A percentile compares a stretch with the other conserved stretches of the same genome.
Evolutionary conservation across 176 grass and related monocot genomes (phyloP).

Genomic region (Pharus latifolius): DNA sequence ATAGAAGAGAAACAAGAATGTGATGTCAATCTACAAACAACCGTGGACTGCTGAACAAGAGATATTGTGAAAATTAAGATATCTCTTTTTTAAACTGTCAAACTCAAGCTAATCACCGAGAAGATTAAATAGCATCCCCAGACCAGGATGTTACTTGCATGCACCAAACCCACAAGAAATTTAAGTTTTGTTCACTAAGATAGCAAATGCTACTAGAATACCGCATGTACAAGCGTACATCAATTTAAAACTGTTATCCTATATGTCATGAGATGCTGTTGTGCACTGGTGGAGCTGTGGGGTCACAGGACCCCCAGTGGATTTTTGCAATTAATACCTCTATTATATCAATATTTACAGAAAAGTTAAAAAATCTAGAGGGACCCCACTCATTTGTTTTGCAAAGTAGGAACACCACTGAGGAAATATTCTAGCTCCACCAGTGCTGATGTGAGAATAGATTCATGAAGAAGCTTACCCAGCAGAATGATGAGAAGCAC

Average conservation of each 20-base stretch:
- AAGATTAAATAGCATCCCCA: background rate
- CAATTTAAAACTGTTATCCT: background rate
- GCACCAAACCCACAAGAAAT: background rate
- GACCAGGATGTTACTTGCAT: background rate
- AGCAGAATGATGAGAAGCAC: slow-evolving; percentile 99
- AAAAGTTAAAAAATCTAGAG: no score
- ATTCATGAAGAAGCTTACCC: slow-evolving; percentile 48
- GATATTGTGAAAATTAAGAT: background rate
- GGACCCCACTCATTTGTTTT: no score
- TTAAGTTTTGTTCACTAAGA: background rate
- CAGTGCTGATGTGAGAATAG: slow-evolving; percentile 18
- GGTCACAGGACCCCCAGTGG: no score
- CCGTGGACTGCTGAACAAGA: background rate
- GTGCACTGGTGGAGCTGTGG: no score
- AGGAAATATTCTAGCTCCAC: no score
- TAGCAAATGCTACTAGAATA: background rate
- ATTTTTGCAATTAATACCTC: no score
- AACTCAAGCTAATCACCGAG: background rate
- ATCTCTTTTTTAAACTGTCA: background rate
- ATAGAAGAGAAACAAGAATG: background rate
- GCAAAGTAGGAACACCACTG: no score
- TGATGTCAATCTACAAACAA: background rate
- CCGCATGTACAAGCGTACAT: background rate
- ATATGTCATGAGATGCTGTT: slow-evolving; percentile 3
- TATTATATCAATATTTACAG: no score